Evolutionary conservation across 352 stramenopile species (phyloP), one percentile per base, ranked within the genome.

Genomic region (Phytophthora colocasiae): DNA sequence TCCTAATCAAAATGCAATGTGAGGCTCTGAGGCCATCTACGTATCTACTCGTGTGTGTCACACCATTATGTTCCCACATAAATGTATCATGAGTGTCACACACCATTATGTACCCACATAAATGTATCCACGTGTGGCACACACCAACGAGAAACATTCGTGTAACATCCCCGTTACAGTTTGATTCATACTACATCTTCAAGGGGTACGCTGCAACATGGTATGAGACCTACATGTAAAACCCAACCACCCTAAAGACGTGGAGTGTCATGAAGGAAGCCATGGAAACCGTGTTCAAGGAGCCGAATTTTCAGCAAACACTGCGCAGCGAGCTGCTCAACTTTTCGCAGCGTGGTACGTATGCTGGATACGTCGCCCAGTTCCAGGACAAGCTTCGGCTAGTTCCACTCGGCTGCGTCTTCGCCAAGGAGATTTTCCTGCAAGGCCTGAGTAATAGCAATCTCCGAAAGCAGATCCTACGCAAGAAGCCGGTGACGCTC

Each of bases 211-310:
- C n/a, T n/a, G n/a, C n/a, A n/a, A n/a, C n/a, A n/a, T 47, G 40
- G 40, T 47, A 47, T 7, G 19, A 47, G 4, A 47, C 40, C 4
- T 47, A 26, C 7, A 47, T 27, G 40, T 4, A 1, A 0, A 10
- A 5, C 29, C 40, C 40, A 1, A 7, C 1, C 0, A 47, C 40
- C 1, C 5, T 9, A 1, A 47, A 47, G 6, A 47, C 40, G n/a
- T 24, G 40, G 40, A 27, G 6, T 4, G 19, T 17, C 1, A 47
- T 47, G 40, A 47, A 47, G n/a, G 19, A 43, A 43, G 38, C n/a
- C n/a, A n/a, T n/a, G n/a, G n/a, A n/a, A 43, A 43, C 12, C n/a
- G n/a, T n/a, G n/a, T 47, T 47, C 8, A 47, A 47, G 17, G 40
- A 47, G 7, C 40, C 40, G 6, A 27, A 47, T 5, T 47, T 47